Evolutionary conservation across 352 stramenopile species (phyloP), one percentile per base, ranked within the genome.

Genomic region (Globisporangium heterothallicum): DNA sequence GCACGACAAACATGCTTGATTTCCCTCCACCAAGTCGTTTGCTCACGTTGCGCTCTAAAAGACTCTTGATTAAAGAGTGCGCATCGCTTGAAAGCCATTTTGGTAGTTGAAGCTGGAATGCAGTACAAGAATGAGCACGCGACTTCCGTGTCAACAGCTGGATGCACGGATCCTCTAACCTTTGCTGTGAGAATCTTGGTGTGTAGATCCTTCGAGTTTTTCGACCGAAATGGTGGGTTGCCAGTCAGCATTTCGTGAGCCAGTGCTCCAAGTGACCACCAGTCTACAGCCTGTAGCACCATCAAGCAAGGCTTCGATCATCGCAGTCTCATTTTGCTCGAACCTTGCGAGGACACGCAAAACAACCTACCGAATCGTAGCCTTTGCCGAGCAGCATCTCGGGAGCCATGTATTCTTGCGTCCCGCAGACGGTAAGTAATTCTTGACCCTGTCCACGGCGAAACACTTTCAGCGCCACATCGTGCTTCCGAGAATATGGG

Each of bases 1-100:
- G 95, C 4, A 99, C 84, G 34, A 98, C 80, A 64, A 99, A 99
- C 94, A 99, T 99, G 14, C 92, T 98, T 16, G 88, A 95, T 64
- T 96, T 97, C 7, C 92, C 77, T 0, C 82, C 80, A 27, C 95
- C 97, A 27, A 99, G 76, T 29, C 97, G 73, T 64, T 98, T 97
- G 55, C 84, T 87, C 6, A 97, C 90, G 67, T 99, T 97, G 35
- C 95, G 86, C 70, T 99, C 95, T 16, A 99, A 75, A 6, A 99
- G 68, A 13, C 86, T 87, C 59, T 97, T 98, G 42, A 99, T 76
- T 19, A 99, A 63, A 45, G 96, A 98, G 64, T 96, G 94, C 18
- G 92, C 88, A 27, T 94, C 76, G 6, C 77, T 72, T 0, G 85
- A 92, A 4, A 95, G 75, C 76, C 78, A 96, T 54, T 64, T 69